These are phyloP conservation scores for Allantophomopsis lycopodina DNA, from an alignment of 2,329 filamentous ascomycete species.

Conservation along the genomic window DNA sequence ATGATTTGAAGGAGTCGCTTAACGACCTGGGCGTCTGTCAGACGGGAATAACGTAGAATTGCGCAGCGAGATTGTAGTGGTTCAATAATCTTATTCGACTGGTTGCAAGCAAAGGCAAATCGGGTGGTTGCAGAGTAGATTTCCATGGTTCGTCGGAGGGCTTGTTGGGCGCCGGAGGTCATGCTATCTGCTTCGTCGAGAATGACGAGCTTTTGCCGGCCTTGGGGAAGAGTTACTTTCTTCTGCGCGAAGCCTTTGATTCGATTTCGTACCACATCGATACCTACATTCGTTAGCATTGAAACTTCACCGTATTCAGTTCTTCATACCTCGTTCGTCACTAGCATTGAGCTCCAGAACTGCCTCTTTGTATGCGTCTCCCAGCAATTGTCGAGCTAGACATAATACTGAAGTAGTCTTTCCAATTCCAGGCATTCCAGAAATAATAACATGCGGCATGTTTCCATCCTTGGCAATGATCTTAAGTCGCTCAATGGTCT, in stretches of 20 bases:
- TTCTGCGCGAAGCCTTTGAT: slow-evolving; percentile 99
- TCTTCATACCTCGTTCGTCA: slow-evolving; percentile 63
- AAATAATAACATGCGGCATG: slow-evolving; percentile 98
- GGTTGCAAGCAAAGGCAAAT: slow-evolving; percentile 97
- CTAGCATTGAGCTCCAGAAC: slow-evolving; percentile 93
- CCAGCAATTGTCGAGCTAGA: slow-evolving; percentile 79
- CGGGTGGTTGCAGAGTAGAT: slow-evolving; percentile 94
- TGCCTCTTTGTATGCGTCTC: slow-evolving; percentile 92
- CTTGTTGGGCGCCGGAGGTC: slow-evolving; percentile 94
- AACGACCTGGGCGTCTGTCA: slow-evolving; percentile 87
- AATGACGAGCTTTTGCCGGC: slow-evolving; percentile 91
- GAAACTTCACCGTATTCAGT: background rate
- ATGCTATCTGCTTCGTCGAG: slow-evolving; percentile 97
- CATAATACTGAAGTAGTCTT: slow-evolving; percentile 96
- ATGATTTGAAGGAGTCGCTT: slow-evolving; percentile 86
- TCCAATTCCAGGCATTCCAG: slow-evolving; percentile 97
- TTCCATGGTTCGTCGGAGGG: slow-evolving; percentile 91
- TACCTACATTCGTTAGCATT: slow-evolving; percentile 38
- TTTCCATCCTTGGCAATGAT: slow-evolving; percentile 98
- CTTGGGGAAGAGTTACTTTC: slow-evolving; percentile 85
- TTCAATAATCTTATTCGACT: slow-evolving; percentile 98
- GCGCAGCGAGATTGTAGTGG: slow-evolving; percentile 95
- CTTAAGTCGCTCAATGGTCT: slow-evolving; percentile 92
- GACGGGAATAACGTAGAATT: slow-evolving; percentile 81
- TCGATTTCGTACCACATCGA: slow-evolving; percentile 91